Evolutionary conservation across 2,329 filamentous ascomycete genomes (phyloP), one percentile per base, ranked within the genome.

Genomic region (Pezizomycotina sp.): DNA sequence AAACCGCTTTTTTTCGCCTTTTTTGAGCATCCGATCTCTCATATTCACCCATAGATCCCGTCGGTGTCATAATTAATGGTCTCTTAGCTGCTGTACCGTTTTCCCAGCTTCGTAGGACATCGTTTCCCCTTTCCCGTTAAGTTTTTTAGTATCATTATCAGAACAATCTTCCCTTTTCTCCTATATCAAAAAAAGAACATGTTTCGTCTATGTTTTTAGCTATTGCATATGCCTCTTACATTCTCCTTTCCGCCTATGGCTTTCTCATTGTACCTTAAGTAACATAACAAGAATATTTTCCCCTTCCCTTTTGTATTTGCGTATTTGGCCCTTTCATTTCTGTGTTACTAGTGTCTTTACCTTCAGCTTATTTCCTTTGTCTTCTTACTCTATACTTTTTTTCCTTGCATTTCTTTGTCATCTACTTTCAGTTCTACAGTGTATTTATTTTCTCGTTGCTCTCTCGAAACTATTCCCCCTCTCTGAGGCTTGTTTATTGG

Each of bases 41-140:
- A 41, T 29, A 31, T 21, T 14, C 28, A 25, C n/a, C n/a, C n/a
- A 27, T 28, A 32, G 36, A 30, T 37, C 30, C 34, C 32, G 41
- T 47, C 44, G 41, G 38, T 44, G 45, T 42, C 38, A 38, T 41
- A 48, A 47, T 48, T 37, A 28, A n/a, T n/a, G n/a, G n/a, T n/a
- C n/a, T n/a, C n/a, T n/a, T n/a, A n/a, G n/a, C n/a, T n/a, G n/a
- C n/a, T n/a, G n/a, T n/a, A n/a, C n/a, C n/a, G n/a, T n/a, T n/a
- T n/a, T n/a, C n/a, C n/a, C n/a, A n/a, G n/a, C n/a, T n/a, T n/a
- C n/a, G n/a, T n/a, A n/a, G n/a, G n/a, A n/a, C n/a, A n/a, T n/a
- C n/a, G n/a, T n/a, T n/a, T n/a, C n/a, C n/a, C n/a, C n/a, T n/a
- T n/a, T n/a, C n/a, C n/a, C n/a, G n/a, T n/a, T n/a, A n/a, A n/a